A percentile compares a stretch with the other conserved stretches of the same genome.
These are phyloP conservation scores for Schizophyllum commune DNA, from an alignment of 1,284 basidiomycete genomes.

Conservation along the genomic window DNA sequence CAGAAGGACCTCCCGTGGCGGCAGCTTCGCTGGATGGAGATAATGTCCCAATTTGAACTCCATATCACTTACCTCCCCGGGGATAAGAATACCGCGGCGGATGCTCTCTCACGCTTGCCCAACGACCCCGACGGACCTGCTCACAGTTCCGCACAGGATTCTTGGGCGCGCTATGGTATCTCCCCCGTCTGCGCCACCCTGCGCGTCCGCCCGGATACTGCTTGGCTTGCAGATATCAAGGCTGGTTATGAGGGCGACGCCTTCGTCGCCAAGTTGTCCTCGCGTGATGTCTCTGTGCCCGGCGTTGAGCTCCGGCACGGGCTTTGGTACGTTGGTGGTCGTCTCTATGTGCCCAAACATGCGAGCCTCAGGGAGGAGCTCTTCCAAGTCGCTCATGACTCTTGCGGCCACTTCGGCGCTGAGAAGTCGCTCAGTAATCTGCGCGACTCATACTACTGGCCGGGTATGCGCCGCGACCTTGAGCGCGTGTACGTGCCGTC, in stretches of 20 bases:
- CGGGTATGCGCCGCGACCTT: constrained; percentile 20
- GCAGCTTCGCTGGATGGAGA: constrained; percentile 31
- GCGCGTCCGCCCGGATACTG: constrained; percentile 13
- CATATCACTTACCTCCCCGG: constrained; percentile 27
- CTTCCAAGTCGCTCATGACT: constrained; percentile 19
- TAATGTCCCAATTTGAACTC: constrained; percentile 26
- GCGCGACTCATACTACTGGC: constrained; percentile 28
- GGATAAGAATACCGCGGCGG: constrained; percentile 26
- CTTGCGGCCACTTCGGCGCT: constrained; percentile 19
- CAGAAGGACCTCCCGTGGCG: constrained; percentile 26
- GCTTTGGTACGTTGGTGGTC: constrained; percentile 21
- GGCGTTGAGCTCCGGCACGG: constrained; percentile 11
- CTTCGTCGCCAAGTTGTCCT: constrained; percentile 18
- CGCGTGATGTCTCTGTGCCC: constrained; percentile 8
- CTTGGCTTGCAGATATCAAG: constrained; percentile 17
- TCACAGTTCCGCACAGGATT: constrained; percentile 4
- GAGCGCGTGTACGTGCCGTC: constrained; percentile 21
- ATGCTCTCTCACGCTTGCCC: constrained; percentile 24
- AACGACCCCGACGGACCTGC: constrained; percentile 5
- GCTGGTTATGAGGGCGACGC: constrained; percentile 21
- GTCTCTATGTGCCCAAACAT: constrained; percentile 23
- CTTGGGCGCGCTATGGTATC: background rate
- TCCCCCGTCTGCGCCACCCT: constrained; percentile 10
- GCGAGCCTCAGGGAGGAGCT: constrained; percentile 13
- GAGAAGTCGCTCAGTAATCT: constrained; percentile 16